phyloP scores from a whole-genome alignment of 225 moss, liverwort and hornwort species.

The Rhytidiadelphus loreus region DNA sequence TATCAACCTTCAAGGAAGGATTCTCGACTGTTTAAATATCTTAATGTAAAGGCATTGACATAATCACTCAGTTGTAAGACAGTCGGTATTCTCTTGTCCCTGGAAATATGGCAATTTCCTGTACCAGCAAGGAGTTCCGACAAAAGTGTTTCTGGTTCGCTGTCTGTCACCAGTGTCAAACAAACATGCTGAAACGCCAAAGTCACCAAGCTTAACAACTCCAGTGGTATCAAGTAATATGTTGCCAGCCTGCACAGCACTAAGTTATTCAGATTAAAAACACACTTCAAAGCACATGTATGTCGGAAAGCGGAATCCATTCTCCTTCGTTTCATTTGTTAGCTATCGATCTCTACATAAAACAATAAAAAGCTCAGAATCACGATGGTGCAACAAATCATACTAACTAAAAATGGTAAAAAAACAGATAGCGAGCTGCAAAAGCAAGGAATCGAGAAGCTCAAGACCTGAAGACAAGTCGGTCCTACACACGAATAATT shows the following conservation, averaged over 20 bases:
- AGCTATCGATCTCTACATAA: not conserved
- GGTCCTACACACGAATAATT: not conserved
- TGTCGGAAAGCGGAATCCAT: not conserved
- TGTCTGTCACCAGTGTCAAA: conserved; percentile 97
- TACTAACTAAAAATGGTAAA: not conserved
- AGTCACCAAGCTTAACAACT: conserved; percentile 85
- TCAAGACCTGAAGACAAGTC: not conserved
- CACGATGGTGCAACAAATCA: not conserved
- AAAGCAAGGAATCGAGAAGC: not conserved
- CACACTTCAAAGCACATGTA: not conserved
- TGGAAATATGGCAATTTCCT: not conserved
- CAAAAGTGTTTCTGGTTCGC: conserved; percentile 86
- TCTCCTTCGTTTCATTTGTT: not conserved
- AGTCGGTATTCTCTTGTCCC: not conserved
- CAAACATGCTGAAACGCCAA: conserved; percentile 96
- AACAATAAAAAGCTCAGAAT: not conserved
- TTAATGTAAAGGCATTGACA: not conserved
- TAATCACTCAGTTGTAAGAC: not conserved
- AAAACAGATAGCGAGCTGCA: not conserved
- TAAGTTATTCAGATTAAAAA: not conserved
- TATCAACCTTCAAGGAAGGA: not conserved
- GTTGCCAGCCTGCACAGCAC: conserved; percentile 69
- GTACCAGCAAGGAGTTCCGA: conserved; percentile 97
- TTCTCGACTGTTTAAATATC: not conserved
- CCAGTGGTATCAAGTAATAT: conserved; percentile 79